A percentile compares a stretch with the other conserved stretches of the same genome.
Conservation (phyloP, 1,284 basidiomycete species). For the Xerocomus nothofagi region DNA sequence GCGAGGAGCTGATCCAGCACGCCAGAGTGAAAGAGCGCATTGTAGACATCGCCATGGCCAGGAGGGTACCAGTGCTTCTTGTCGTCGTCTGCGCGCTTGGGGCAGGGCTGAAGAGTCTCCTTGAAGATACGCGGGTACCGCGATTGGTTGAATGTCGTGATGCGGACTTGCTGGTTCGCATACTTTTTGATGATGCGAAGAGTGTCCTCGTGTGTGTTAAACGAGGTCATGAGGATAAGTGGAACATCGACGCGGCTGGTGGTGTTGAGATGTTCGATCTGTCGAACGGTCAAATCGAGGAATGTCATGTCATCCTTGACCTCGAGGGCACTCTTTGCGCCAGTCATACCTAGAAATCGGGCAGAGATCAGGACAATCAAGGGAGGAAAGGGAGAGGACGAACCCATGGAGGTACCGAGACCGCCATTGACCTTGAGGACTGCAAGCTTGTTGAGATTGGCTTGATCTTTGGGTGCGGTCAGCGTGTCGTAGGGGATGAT, state of each 20-base stretch:
- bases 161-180: constrained; percentile 95
- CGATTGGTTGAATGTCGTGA: constrained; percentile 97
- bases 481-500: constrained; percentile 88
- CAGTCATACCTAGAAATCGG: constrained; percentile 75
- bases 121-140: constrained; percentile 97
- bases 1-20: constrained; percentile 93
- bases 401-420: constrained; percentile 96
- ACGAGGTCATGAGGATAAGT: constrained; percentile 99
- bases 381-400: constrained; percentile 22
- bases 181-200: constrained; percentile 99
- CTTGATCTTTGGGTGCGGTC: constrained; percentile 56
- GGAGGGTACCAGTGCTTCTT: constrained; percentile 99
- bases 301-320: constrained; percentile 99
- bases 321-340: constrained; percentile 88
- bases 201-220: constrained; percentile 99
- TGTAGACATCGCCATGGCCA: constrained; percentile 97
- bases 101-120: constrained; percentile 90
- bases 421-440: constrained; percentile 99
- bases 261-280: constrained; percentile 90
- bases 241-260: constrained; percentile 81
- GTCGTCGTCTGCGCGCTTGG: constrained; percentile 84
- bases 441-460: constrained; percentile 90
- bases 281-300: constrained; percentile 94
- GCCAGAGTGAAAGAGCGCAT: constrained; percentile 91
- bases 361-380: constrained; percentile 11